Evolutionary conservation across 208 protist genomes (phyloP), one percentile per base, ranked within the genome.

Genomic region (Lotmaria passim): DNA sequence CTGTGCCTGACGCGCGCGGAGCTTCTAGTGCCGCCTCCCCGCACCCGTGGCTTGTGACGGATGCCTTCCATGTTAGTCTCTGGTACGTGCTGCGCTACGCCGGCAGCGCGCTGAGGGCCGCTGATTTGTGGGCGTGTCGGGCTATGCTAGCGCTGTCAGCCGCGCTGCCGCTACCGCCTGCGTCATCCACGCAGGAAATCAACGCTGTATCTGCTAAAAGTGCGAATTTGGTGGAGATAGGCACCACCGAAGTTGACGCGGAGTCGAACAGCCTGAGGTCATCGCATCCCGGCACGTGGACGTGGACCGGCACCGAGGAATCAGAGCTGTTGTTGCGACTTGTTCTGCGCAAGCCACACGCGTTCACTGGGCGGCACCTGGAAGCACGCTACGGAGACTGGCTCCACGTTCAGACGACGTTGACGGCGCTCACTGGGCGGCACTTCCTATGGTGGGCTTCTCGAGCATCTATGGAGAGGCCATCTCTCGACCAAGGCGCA

Each of bases 301-400:
- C 24, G 34, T 68, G 55, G 75, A 60, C 51, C 7, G 67, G 73
- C 6, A 62, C 55, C 0, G 85, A 86, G 30, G 80, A 75, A 43
- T 58, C 79, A 41, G 90, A 93, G 76, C 59, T 93, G 30, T 60
- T 95, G 2, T 46, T 95, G 19, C 79, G 80, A 7, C 79, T 95
- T 33, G 66, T 81, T 12, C 30, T 88, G 43, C 75, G 79, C 44
- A 78, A 68, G 19, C 57, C 81, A 21, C 59, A 46, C 34, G 74
- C 70, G 59, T 81, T 89, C 41, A 82, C 80, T 7, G 59, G 75
- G 38, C 55, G 44, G 3, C 73, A 81, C 8, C 64, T 95, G 8
- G 79, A 91, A 36, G 46, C 65, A 28, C 61, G 80, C 24, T 92
- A 91, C 51, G 82, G 78, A 6, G 80, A 87, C 44, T 73, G 77